phyloP scores from a whole-genome alignment of 1,139 yeast genomes.

The Saccharomyces pastorianus region DNA sequence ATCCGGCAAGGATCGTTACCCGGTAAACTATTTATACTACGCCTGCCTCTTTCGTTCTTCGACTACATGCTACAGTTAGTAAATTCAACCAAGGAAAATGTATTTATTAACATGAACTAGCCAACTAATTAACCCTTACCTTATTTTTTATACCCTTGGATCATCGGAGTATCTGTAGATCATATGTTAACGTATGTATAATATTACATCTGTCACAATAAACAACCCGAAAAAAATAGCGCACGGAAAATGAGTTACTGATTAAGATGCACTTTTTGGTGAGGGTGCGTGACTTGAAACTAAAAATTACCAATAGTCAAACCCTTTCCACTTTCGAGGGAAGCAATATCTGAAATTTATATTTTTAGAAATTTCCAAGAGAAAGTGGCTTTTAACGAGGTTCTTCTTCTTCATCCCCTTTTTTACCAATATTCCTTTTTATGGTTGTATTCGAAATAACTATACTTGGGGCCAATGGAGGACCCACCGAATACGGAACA shows the following conservation, averaged over 20 bases:
- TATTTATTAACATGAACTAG: background rate
- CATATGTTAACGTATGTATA: background rate
- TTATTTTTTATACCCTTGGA: background rate
- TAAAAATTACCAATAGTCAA: background rate
- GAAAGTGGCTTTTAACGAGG: background rate
- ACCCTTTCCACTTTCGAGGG: background rate
- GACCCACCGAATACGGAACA: constrained; percentile 62
- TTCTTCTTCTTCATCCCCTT: background rate
- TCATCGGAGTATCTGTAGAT: background rate
- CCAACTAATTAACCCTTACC: background rate
- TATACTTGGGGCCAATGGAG: constrained; percentile 69
- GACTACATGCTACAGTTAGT: background rate
- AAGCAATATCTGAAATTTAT: background rate
- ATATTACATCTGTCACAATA: background rate
- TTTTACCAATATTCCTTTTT: background rate
- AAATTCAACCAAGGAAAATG: background rate
- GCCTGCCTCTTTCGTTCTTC: background rate
- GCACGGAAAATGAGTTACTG: background rate
- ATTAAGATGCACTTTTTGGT: constrained; percentile 2
- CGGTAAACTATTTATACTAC: background rate
- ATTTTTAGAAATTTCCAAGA: background rate
- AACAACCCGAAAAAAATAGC: background rate
- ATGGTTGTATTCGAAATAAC: constrained; percentile 40
- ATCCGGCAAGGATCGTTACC: background rate
- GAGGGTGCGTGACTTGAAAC: background rate